Percentiles rank a stretch among this genome's conserved stretches.
phyloP scores from a whole-genome alignment of 2,329 filamentous ascomycete genomes.

The Colletotrichum liaoningense region DNA sequence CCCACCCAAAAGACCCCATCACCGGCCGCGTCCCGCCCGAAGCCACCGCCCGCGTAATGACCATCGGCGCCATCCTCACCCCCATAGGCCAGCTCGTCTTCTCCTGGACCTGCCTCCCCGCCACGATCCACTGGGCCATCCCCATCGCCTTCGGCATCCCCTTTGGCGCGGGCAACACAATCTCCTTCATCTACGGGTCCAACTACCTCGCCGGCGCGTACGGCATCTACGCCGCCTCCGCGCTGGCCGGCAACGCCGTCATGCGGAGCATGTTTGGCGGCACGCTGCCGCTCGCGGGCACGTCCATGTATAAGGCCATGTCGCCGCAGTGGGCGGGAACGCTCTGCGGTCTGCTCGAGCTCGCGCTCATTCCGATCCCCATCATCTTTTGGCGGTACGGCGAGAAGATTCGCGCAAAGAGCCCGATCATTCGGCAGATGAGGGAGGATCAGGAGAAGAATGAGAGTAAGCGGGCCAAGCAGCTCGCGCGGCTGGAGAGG shows the following conservation, averaged over 20 bases:
- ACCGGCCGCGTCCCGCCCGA: conserved; percentile 82
- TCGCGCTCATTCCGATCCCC: conserved; percentile 81
- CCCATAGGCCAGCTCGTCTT: conserved; percentile 88
- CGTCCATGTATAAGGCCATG: conserved; percentile 75
- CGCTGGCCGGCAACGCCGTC: conserved; percentile 83
- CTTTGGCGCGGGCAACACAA: conserved; percentile 81
- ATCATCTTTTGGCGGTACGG: conserved; percentile 80
- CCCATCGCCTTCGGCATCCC: conserved; percentile 83
- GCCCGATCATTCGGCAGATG: conserved; percentile 58
- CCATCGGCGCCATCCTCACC: conserved; percentile 78
- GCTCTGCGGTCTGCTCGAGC: conserved; percentile 78
- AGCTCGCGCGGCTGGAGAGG: conserved; percentile 42
- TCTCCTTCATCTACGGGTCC: conserved; percentile 83
- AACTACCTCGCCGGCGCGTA: conserved; percentile 83
- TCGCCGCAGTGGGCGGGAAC: conserved; percentile 85
- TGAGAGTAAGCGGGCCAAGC: conserved; percentile 45
- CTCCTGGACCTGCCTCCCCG: conserved; percentile 86
- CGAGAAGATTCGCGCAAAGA: conserved; percentile 62
- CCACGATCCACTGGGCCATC: conserved; percentile 82
- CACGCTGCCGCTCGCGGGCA: conserved; percentile 80
- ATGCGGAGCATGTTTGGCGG: conserved; percentile 80
- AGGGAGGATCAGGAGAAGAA: conserved; percentile 57
- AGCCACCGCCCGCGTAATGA: conserved; percentile 83
- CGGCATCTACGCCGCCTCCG: conserved; percentile 83
- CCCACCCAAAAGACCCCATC: conserved; percentile 77